Base-by-base conservation (phyloP, 306 rosid species). In the Dalbergia cochinchinensis region DNA sequence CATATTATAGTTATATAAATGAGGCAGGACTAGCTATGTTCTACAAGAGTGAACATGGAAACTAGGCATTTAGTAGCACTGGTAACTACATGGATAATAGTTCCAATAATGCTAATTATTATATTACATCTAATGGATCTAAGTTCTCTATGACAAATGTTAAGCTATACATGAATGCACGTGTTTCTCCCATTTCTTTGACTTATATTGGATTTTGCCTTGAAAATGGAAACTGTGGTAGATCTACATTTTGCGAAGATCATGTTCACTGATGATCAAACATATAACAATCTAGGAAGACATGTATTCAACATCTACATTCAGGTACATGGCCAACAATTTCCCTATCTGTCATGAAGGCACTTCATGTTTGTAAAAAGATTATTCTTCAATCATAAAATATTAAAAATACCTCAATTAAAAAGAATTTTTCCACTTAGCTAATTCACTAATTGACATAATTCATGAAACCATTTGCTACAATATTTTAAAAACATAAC, bases 161-260 rank as follows among this genome's bases (percentile, higher is more conserved):
- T 55, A 81, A 88, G 11, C 69, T 90, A 14, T 92, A 90, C 81
- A 83, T 31, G 79, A 73, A 13, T 41, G 97, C 97, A 51, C 90
- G 97, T 9, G 83, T 89, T 83, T 90, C 97, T 78, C 88, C 97
- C 68, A 26, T 68, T 77, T 87, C 94, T 72, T 67, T 90, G 6
- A 92, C 94, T 18, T 90, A 88, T 31, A 88, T 84, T 55, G 94
- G 86, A 59, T 84, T 88, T 22, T 86, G 94, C 65, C 45, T 90
- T 50, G 53, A 61, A 69, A 84, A 88, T 48, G 94, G 94, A 15
- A 83, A 71, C 66, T 88, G 88, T 82, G 0, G 84, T 90, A 3
- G 76, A 77, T 5, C 83, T 90, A 35, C 86, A 83, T 41, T 90
- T 90, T 78, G 91, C 89, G 4, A 92, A 90, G 71, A 86, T 68